Conservation (phyloP, 108 stramenopile species). For the Schizochytrium sp. region DNA sequence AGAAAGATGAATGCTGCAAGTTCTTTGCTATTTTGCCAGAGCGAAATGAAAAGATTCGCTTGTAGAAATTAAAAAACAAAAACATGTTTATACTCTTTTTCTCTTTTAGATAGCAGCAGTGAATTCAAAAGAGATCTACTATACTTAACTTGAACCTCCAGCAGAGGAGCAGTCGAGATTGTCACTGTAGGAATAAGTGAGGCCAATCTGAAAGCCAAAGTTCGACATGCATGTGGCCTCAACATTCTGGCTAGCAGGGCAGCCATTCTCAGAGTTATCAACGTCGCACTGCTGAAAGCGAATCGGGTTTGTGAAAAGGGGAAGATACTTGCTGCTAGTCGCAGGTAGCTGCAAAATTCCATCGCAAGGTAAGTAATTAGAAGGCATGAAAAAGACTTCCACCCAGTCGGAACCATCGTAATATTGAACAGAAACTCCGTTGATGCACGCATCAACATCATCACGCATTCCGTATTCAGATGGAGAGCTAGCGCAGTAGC, state of each 20-base stretch:
- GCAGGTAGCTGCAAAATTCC: background rate
- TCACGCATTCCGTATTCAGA: conserved; percentile 7
- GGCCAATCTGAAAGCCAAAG: background rate
- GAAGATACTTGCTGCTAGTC: background rate
- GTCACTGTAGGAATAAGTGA: conserved; percentile 2
- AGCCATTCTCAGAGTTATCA: background rate
- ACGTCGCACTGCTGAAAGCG: conserved; percentile 50
- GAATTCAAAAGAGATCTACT: too few relatives aligned
- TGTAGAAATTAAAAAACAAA: too few relatives aligned
- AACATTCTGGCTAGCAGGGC: background rate
- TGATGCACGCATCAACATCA: conserved; percentile 5
- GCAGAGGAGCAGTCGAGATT: background rate
- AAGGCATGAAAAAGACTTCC: conserved; percentile 34
- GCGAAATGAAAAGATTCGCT: too few relatives aligned
- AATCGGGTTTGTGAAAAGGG: conserved; percentile 39
- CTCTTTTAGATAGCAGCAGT: too few relatives aligned
- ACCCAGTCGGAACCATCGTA: conserved; percentile 10
- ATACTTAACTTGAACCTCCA: background rate
- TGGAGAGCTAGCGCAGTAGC: conserved; percentile 29
- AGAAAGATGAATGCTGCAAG: too few relatives aligned
- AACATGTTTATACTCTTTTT: too few relatives aligned
- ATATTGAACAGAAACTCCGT: conserved; percentile 37
- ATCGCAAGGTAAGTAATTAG: background rate
- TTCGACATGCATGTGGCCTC: conserved; percentile 34
- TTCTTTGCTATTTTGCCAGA: too few relatives aligned